A percentile compares a stretch with the other conserved stretches of the same genome.
These are phyloP conservation scores for Termitomyces sp. DNA, from an alignment of 768 basidiomycete genomes.

Conservation along the genomic window DNA sequence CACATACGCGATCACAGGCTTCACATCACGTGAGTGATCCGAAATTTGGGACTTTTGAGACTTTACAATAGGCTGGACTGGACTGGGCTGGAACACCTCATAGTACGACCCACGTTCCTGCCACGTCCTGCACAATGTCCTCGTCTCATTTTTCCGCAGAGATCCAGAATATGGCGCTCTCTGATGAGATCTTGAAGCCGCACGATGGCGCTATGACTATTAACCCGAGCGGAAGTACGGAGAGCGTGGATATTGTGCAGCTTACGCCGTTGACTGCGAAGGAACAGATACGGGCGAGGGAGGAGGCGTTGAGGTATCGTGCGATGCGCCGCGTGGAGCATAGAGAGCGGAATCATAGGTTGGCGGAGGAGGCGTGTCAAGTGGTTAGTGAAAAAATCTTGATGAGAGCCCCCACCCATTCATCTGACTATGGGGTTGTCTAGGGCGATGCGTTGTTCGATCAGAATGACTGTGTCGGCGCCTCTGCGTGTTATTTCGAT, in stretches of 20 bases:
- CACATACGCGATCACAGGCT: neutral
- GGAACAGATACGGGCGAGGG: constrained; percentile 6
- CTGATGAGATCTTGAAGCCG: neutral
- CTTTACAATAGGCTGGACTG: no score
- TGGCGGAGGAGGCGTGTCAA: constrained; percentile 13
- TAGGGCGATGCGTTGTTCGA: constrained; percentile 30
- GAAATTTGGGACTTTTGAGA: constrained; percentile 4
- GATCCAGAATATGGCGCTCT: neutral
- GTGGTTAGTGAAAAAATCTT: constrained; percentile 7
- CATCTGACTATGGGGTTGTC: neutral
- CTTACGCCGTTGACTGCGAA: constrained; percentile 3
- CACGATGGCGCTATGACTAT: neutral
- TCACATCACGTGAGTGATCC: constrained; percentile 10
- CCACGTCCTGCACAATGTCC: no score
- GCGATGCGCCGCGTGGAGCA: constrained; percentile 13
- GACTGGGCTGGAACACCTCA: no score
- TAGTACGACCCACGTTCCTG: no score
- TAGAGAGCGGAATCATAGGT: constrained; percentile 11
- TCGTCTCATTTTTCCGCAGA: neutral
- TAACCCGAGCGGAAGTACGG: constrained; percentile 2
- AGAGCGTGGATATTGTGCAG: constrained; percentile 10
- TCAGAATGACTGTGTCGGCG: constrained; percentile 24
- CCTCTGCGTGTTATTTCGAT: constrained; percentile 27
- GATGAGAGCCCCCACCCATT: neutral
- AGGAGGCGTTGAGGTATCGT: constrained; percentile 8